Evolutionary conservation across 2,329 filamentous ascomycete genomes (phyloP), one percentile per base, ranked within the genome.

Genomic region (Fusarium nurragi): DNA sequence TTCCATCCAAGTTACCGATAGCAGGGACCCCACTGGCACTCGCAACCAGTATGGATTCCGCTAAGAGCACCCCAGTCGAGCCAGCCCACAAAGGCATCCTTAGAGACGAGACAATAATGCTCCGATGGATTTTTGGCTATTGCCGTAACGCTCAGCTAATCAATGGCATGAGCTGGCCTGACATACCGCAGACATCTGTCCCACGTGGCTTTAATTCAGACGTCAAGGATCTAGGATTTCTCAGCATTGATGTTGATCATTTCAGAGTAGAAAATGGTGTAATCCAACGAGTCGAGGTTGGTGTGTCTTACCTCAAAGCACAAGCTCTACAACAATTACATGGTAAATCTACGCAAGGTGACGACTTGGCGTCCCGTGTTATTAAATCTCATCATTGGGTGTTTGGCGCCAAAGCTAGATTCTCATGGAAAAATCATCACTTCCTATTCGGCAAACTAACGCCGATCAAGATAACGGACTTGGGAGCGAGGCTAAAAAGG

Each of bases 191-290:
- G 19, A 52, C 45, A 13, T 9, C 43, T 41, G 26, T 30, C 2
- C 23, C 41, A 22, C 23, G 49, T 0, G 2, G 43, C 9, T 16
- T 43, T 2, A 28, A 30, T 6, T 53, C 53, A 10, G 3, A 41
- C 18, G 39, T 69, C n/a, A 66, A 48, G 40, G 18, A 40, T 18
- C 6, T 66, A 4, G 45, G 46, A 28, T 63, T 65, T 45, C 21
- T 66, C 12, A 64, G 58, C 11, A 52, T 69, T 19, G 53, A 69
- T 10, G 54, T 66, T 26, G 58, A 60, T 13, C 44, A 43, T 5
- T 49, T 68, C 16, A 38, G 11, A 26, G 49, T 53, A 9, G 40
- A 53, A 23, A 41, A 61, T 16, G 26, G 22, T 34, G 25, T 23
- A 10, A 64, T 68, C 19, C 26, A 65, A 22, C 49, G 44, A 11